Evolutionary conservation across 2,329 filamentous ascomycete species (phyloP), one percentile per base, ranked within the genome.

Genomic region (Nemania serpens): DNA sequence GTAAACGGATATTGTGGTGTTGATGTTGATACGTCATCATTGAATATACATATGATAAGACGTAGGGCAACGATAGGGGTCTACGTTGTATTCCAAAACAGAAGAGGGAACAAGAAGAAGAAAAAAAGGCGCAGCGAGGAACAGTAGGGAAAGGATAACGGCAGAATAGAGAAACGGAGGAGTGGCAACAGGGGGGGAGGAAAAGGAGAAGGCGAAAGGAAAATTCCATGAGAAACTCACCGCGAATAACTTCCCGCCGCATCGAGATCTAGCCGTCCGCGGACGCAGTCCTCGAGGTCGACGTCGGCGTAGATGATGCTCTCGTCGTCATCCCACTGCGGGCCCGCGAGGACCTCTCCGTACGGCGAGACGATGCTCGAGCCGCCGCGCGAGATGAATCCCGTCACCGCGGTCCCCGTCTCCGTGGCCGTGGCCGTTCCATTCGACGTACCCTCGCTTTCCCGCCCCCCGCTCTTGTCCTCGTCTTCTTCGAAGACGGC

Each of bases 271-370:
- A 97, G 74, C 54, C 91, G 80, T 0, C 93, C 93, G 10, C 91
- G 82, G 66, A 93, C 85, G 69, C 93, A 97, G 67, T 97, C 92
- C 49, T 96, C 90, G 70, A 97, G 89, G 71, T 97, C 92, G 3
- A 93, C 88, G 65, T 95, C 91, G 0, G 85, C 82, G 36, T 84
- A 84, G 53, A 93, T 77, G 33, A 97, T 74, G 0, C 86, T 84
- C 3, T 85, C 81, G 57, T 88, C 76, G 62, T 93, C 88, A 61
- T 96, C 91, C 93, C 93, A 97, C 60, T 95, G 79, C 0, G 93
- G 93, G 0, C 90, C 92, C 1, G 86, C 86, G 1, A 97, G 76
- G 0, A 94, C 86, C n/a, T 93, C 85, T 0, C 93, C 94, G 43
- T 89, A 81, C 0, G 93, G 93, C 10, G 85, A 88, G 25, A 96